phyloP scores from a whole-genome alignment of 139 green algal genomes.

The Pleodorina starrii region DNA sequence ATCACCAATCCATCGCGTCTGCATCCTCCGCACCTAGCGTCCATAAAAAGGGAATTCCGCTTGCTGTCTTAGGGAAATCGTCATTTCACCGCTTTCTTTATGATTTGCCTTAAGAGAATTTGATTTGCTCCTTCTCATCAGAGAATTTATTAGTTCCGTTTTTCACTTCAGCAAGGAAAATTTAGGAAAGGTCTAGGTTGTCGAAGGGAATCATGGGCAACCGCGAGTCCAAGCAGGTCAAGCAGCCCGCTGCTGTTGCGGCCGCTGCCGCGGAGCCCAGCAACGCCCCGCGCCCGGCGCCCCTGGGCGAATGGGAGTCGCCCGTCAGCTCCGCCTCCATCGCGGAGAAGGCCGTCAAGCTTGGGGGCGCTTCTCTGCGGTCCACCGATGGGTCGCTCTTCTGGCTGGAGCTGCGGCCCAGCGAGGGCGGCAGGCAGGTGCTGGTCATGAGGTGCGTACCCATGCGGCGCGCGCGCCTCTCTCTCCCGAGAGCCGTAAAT shows the following conservation, averaged over 20 bases:
- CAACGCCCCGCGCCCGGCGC: neutral
- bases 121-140: too few relatives aligned
- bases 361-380: slow-evolving; percentile 55
- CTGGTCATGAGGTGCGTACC: slow-evolving; percentile 68
- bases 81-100: too few relatives aligned
- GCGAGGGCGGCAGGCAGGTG: slow-evolving; percentile 76
- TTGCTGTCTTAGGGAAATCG: too few relatives aligned
- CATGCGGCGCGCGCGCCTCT: neutral
- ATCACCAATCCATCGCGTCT: too few relatives aligned
- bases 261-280: neutral
- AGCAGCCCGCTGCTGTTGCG: neutral
- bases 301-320: slow-evolving; percentile 67
- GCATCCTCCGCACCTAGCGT: too few relatives aligned
- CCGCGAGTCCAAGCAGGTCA: neutral
- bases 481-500: neutral
- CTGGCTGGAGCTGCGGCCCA: slow-evolving; percentile 77
- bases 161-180: too few relatives aligned
- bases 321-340: slow-evolving; percentile 77
- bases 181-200: too few relatives aligned
- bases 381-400: slow-evolving; percentile 58
- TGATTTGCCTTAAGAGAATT: too few relatives aligned
- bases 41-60: too few relatives aligned
- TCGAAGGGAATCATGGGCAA: too few relatives aligned
- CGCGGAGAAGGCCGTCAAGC: slow-evolving; percentile 59
- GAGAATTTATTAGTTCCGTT: too few relatives aligned